These are phyloP conservation scores for Cercophora sp. DNA, from an alignment of 495 filamentous ascomycete species.

Conservation along the genomic window DNA sequence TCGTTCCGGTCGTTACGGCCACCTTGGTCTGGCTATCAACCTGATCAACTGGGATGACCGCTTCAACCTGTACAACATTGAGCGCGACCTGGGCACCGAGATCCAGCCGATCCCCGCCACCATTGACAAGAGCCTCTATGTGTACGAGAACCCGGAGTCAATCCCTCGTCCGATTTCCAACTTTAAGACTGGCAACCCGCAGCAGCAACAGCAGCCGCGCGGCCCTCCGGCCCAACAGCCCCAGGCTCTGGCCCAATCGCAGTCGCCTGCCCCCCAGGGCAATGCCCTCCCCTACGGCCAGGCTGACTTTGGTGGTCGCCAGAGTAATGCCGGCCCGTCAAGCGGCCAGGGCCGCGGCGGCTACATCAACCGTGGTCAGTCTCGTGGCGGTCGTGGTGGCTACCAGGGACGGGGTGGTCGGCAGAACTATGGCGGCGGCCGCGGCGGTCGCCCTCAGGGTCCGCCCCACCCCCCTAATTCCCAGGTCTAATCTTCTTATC, in stretches of 20 bases:
- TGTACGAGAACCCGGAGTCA: conserved; percentile 91
- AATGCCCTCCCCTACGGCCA: conserved; percentile 12
- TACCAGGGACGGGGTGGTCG: conserved; percentile 32
- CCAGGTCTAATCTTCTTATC: conserved; percentile 20
- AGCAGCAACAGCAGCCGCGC: conserved; percentile 24
- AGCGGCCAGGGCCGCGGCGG: conserved; percentile 23
- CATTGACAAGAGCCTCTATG: conserved; percentile 98
- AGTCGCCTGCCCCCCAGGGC: conserved; percentile 18
- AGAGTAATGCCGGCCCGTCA: conserved; percentile 21
- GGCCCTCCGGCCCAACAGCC: conserved; percentile 17
- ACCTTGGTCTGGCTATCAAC: conserved; percentile 96
- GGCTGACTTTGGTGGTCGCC: conserved; percentile 23
- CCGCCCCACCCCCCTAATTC: conserved; percentile 26
- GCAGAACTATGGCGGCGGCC: conserved; percentile 40
- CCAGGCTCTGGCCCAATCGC: conserved; percentile 7
- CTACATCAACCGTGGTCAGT: conserved; percentile 37
- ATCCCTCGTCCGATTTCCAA: conserved; percentile 74
- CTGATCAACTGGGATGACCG: conserved; percentile 99
- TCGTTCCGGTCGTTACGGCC: conserved; percentile 93
- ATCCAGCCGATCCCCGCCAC: conserved; percentile 90
- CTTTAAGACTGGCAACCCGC: conserved; percentile 29
- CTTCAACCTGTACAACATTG: conserved; percentile 98
- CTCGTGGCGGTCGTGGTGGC: conserved; percentile 24
- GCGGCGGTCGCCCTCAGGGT: conserved; percentile 31
- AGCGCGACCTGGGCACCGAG: conserved; percentile 94